A percentile compares a stretch with the other conserved stretches of the same genome.
Evolutionary conservation across 2,329 filamentous ascomycete species (phyloP).

Genomic region (Rutstroemia sp.): DNA sequence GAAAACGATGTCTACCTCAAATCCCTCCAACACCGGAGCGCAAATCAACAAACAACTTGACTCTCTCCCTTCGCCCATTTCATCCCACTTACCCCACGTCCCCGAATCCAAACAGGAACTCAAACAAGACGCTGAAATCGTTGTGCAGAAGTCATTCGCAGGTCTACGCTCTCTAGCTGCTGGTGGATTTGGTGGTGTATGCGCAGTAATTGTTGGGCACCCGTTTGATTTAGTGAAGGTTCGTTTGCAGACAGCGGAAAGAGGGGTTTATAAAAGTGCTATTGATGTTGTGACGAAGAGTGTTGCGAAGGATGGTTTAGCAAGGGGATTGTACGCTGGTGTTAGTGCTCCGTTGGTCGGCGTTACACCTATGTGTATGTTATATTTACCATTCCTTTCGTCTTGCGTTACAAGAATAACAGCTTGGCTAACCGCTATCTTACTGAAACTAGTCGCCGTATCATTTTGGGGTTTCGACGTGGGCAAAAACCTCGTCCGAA

Average conservation of each 20-base stretch:
- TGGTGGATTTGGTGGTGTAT: constrained; percentile 88
- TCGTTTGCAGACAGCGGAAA: constrained; percentile 89
- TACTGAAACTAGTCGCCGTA: constrained; percentile 50
- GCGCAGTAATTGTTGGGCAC: constrained; percentile 89
- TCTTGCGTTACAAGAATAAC: not conserved
- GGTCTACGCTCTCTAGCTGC: constrained; percentile 76
- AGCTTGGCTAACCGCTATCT: constrained; percentile 2
- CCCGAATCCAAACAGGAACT: constrained; percentile 29
- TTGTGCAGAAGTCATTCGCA: constrained; percentile 36
- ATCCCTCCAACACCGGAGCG: constrained; percentile 22
- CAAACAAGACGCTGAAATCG: constrained; percentile 26
- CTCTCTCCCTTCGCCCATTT: constrained; percentile 20
- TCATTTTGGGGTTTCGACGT: constrained; percentile 87
- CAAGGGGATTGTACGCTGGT: constrained; percentile 85
- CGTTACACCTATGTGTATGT: constrained; percentile 97
- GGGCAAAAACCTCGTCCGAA: constrained; percentile 79
- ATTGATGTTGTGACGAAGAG: constrained; percentile 89
- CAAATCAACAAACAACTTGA: constrained; percentile 26
- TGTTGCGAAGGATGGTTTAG: constrained; percentile 75
- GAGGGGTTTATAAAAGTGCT: constrained; percentile 82
- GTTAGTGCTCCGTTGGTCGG: constrained; percentile 91
- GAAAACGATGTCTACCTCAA: constrained; percentile 4
- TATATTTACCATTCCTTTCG: not conserved
- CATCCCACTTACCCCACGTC: constrained; percentile 27
- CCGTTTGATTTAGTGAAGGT: constrained; percentile 98